These are phyloP conservation scores for Neltuma alba DNA, from an alignment of 306 rosid species.

Conservation along the genomic window DNA sequence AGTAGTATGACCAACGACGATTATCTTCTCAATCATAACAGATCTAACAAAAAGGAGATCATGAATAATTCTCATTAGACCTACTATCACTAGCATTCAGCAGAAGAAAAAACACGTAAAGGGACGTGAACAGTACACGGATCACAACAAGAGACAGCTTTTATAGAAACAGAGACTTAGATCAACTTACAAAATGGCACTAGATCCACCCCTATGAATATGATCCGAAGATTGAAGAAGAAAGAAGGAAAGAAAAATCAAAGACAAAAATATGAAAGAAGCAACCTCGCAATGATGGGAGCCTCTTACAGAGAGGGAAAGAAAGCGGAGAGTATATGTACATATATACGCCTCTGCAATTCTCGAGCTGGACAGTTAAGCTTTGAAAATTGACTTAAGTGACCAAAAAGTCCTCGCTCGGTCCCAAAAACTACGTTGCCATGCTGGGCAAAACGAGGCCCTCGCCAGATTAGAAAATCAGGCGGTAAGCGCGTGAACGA, in stretches of 20 bases:
- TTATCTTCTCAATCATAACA: conserved; percentile 19
- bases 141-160: not conserved
- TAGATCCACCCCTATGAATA: not conserved
- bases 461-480: not conserved
- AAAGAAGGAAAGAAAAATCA: conserved; percentile 5
- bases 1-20: not conserved
- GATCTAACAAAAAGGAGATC: conserved; percentile 62
- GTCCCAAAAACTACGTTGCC: not conserved
- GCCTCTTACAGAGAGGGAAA: conserved; percentile 15
- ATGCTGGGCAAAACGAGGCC: not conserved
- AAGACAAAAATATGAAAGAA: conserved; percentile 18
- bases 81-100: conserved; percentile 28
- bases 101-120: not conserved
- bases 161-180: not conserved
- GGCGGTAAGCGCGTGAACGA: too few relatives aligned
- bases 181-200: conserved; percentile 42
- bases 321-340: not conserved
- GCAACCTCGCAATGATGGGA: conserved; percentile 27
- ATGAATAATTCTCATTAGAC: conserved; percentile 18
- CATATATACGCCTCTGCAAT: not conserved
- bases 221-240: not conserved
- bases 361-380: conserved; percentile 9
- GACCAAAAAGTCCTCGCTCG: conserved; percentile 17
- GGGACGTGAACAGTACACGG: conserved; percentile 6
- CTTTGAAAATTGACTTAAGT: not conserved